phyloP scores from a whole-genome alignment of 2,329 filamentous ascomycete species.

The Phaeophleospora eucalypticola region DNA sequence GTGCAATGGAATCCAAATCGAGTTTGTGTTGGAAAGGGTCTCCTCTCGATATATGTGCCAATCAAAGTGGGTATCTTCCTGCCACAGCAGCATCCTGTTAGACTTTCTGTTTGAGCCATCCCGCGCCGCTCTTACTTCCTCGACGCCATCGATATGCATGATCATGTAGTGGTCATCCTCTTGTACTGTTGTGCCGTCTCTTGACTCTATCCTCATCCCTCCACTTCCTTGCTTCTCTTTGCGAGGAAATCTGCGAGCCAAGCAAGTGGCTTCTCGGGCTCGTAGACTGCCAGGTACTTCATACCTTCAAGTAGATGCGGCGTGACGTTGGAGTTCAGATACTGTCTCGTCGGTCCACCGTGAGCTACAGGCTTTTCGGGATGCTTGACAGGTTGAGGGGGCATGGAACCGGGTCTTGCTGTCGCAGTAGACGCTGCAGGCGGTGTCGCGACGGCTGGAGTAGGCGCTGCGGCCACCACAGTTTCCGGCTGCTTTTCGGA shows the following conservation, averaged over 20 bases:
- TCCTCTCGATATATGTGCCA: background rate
- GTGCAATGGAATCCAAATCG: background rate
- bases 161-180: background rate
- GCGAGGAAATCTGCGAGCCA: constrained; percentile 48
- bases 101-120: background rate
- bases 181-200: background rate
- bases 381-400: constrained; percentile 28
- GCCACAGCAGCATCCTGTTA: background rate
- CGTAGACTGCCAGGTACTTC: constrained; percentile 48
- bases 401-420: constrained; percentile 28
- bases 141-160: background rate
- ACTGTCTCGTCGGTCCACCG: constrained; percentile 46
- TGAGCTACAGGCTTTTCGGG: constrained; percentile 42
- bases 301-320: constrained; percentile 50
- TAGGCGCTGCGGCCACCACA: constrained; percentile 4
- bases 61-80: background rate
- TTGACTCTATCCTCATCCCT: constrained; percentile 38
- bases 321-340: constrained; percentile 48
- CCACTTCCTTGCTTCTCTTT: constrained; percentile 46
- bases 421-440: constrained; percentile 18
- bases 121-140: background rate
- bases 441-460: constrained; percentile 21
- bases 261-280: constrained; percentile 50
- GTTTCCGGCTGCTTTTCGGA: constrained; percentile 19
- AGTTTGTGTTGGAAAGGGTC: background rate